Evolutionary conservation across 805 yeast species (phyloP), one percentile per base, ranked within the genome.

Genomic region (Teunomyces tritomae): DNA sequence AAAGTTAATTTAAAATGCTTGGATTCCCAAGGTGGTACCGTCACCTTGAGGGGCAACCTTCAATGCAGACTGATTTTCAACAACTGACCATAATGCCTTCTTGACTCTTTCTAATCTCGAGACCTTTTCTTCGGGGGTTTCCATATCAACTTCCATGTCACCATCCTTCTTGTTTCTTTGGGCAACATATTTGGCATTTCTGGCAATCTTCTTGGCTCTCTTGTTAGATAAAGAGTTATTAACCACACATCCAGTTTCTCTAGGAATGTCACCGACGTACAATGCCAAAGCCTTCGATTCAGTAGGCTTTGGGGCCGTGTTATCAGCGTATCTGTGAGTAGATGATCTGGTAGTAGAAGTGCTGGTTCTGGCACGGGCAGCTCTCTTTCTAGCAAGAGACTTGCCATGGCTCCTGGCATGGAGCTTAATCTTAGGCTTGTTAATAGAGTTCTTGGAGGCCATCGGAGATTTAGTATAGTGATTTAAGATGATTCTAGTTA

Each of bases 11-110:
- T 77, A 71, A 74, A 83, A 64, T 52, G 76, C 65, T 45, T 89
- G 90, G 28, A 85, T 82, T 36, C 96, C 97, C 54, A 90, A 68
- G 9, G 95, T 85, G 29, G 97, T 90, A 49, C 96, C 96, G 61
- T 83, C 81, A 33, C 89, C 87, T 24, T 74, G 65, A 8, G 67
- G 58, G 26, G 71, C 64, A 40, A 75, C 63, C 28, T 72, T 67
- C 49, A 80, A 67, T 14, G 76, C 74, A 29, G 71, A 71, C 33
- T 76, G 64, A 60, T 83, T 87, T 47, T 82, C 87, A 34, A 85
- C 75, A n/a, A 82, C 84, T 1, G 79, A 73, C 89, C 91, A 85
- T 29, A 87, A 74, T 5, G 89, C 86, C 39, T 77, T 77, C 67
- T 85, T 83, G 44, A 85, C 77, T 49, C 74, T 60, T 53, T 73